Evolutionary conservation across 768 basidiomycete genomes (phyloP).

Genomic region (Gyrodon lividus): DNA sequence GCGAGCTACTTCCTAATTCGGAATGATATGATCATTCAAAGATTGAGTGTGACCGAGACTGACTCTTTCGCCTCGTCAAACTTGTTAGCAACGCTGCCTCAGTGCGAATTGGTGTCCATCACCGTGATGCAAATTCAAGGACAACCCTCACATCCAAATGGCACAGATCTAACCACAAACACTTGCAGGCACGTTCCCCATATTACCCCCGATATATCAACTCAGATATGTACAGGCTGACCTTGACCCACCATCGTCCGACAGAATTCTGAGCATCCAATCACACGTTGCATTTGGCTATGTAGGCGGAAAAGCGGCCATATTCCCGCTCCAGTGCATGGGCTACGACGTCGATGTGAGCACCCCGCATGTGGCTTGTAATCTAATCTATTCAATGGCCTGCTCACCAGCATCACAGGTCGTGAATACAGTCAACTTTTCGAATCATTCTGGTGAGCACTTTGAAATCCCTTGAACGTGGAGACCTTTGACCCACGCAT

Average conservation of each 20-base stretch:
- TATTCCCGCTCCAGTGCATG: slow-evolving; percentile 77
- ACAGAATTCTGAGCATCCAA: slow-evolving; percentile 84
- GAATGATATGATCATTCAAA: background rate
- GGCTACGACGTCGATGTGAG: slow-evolving; percentile 95
- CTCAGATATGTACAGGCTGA: background rate
- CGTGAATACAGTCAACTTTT: slow-evolving; percentile 91
- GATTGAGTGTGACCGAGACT: too few relatives aligned
- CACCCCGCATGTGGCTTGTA: slow-evolving; percentile 11
- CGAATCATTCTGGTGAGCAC: slow-evolving; percentile 82
- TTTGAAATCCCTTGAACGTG: background rate
- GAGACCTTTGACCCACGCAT: background rate
- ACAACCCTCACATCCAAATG: background rate
- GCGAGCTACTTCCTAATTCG: background rate
- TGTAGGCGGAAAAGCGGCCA: slow-evolving; percentile 82
- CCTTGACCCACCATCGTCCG: slow-evolving; percentile 17
- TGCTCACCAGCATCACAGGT: slow-evolving; percentile 43
- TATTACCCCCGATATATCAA: background rate
- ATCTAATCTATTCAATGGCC: background rate
- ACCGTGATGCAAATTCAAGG: background rate
- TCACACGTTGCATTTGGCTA: slow-evolving; percentile 94
- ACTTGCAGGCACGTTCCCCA: slow-evolving; percentile 9
- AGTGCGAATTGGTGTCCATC: slow-evolving; percentile 2
- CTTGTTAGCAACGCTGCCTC: background rate
- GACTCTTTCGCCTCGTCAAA: background rate
- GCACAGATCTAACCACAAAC: background rate